Percentiles rank a stretch among this genome's conserved stretches.
Conservation (phyloP, 306 rosid genomes). For the Inga leiocalycina region DNA sequence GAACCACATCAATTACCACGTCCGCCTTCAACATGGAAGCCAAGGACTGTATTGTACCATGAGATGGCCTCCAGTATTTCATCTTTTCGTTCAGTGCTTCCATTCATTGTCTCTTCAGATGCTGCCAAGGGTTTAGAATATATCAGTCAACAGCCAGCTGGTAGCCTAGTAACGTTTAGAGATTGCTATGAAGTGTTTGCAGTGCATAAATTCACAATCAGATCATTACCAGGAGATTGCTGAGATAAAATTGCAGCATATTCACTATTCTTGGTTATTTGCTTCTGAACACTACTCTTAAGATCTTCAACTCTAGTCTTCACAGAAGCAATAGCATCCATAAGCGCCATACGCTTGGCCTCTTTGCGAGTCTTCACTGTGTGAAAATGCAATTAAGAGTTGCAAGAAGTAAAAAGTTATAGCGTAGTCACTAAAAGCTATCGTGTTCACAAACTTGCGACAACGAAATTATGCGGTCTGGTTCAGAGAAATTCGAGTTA, state of each 20-base stretch:
- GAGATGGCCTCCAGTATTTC: conserved; percentile 68
- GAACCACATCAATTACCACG: conserved; percentile 59
- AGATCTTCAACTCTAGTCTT: conserved; percentile 59
- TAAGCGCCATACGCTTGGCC: conserved; percentile 70
- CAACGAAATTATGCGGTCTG: not conserved
- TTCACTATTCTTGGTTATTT: conserved; percentile 53
- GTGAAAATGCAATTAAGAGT: conserved; percentile 20
- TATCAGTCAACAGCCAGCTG: not conserved
- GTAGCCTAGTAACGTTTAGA: not conserved
- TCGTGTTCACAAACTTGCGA: not conserved
- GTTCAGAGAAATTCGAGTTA: conserved; percentile 1
- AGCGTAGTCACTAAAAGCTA: not conserved
- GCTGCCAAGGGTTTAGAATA: conserved; percentile 50
- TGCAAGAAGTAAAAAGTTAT: not conserved
- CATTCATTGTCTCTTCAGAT: conserved; percentile 50
- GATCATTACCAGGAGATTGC: conserved; percentile 55
- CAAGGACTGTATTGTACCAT: conserved; percentile 87
- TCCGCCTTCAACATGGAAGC: conserved; percentile 82
- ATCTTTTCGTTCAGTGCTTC: conserved; percentile 40
- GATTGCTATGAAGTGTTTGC: conserved; percentile 3
- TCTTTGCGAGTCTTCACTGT: conserved; percentile 82
- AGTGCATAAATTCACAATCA: not conserved
- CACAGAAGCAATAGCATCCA: conserved; percentile 64
- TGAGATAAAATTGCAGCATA: conserved; percentile 50
- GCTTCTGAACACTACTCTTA: conserved; percentile 47